Conservation (phyloP, 2,329 filamentous ascomycete genomes). For the Thielaviopsis euricoi region DNA sequence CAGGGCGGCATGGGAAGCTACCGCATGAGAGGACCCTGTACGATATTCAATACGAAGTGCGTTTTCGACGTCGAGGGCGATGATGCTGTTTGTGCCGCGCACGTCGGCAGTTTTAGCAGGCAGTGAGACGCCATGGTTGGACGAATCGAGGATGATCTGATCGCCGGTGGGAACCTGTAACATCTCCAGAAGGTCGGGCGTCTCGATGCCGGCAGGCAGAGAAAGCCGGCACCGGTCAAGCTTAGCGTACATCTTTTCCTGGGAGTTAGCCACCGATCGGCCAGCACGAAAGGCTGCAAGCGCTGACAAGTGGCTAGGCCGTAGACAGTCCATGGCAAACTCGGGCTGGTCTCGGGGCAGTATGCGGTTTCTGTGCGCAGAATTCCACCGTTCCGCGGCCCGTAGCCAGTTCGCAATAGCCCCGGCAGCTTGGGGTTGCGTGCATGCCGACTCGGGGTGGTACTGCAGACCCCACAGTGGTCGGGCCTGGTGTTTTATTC, state of each 20-base stretch:
- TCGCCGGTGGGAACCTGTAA: constrained; percentile 25
- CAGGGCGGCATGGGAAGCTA: neutral
- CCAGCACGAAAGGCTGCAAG: neutral
- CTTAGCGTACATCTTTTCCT: neutral
- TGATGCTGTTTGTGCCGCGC: constrained; percentile 53
- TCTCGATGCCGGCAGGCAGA: constrained; percentile 15
- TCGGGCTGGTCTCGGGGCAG: neutral
- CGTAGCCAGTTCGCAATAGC: constrained; percentile 64
- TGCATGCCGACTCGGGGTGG: constrained; percentile 80
- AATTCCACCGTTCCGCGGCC: constrained; percentile 45
- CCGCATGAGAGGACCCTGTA: constrained; percentile 27
- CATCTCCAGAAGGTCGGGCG: constrained; percentile 38
- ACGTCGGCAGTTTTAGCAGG: constrained; percentile 26
- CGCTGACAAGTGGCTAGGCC: constrained; percentile 1
- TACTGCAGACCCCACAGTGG: constrained; percentile 85
- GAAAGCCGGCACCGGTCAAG: neutral
- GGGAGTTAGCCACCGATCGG: neutral
- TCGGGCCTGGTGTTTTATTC: constrained; percentile 44
- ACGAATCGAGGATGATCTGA: constrained; percentile 42
- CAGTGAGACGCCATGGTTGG: constrained; percentile 24
- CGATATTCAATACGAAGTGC: constrained; percentile 42
- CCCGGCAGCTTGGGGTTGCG: constrained; percentile 45
- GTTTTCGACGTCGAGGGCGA: constrained; percentile 46
- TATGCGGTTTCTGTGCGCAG: neutral
- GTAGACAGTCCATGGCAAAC: neutral